phyloP scores from a whole-genome alignment of 495 filamentous ascomycete species.

The Tetracladium setigerum region DNA sequence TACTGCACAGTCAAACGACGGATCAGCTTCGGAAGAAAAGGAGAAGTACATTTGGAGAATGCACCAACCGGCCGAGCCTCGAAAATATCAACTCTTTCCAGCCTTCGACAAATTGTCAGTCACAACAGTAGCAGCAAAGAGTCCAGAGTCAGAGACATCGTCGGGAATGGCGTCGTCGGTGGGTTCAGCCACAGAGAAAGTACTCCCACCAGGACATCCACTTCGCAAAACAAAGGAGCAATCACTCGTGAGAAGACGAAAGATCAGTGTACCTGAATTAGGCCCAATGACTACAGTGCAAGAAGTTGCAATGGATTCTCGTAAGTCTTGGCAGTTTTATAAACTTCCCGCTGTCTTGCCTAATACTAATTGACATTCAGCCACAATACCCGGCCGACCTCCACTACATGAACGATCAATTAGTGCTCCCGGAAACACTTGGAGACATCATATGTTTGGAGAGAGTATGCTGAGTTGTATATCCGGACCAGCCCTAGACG shows the following conservation, averaged over 20 bases:
- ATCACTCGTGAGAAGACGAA: conserved; percentile 45
- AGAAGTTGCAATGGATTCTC: conserved; percentile 63
- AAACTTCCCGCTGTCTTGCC: not conserved
- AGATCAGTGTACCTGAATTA: conserved; percentile 55
- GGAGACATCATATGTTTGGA: conserved; percentile 36
- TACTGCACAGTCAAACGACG: conserved; percentile 24
- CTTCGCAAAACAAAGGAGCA: conserved; percentile 39
- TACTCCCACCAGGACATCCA: conserved; percentile 24
- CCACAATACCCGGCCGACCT: conserved; percentile 65
- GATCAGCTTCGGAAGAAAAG: conserved; percentile 30
- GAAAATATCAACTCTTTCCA: conserved; percentile 47
- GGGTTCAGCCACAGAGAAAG: conserved; percentile 27
- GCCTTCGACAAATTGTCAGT: conserved; percentile 27
- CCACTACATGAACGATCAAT: conserved; percentile 60
- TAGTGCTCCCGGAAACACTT: conserved; percentile 50
- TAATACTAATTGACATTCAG: conserved; percentile 27
- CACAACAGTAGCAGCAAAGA: conserved; percentile 29
- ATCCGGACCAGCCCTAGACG: conserved; percentile 24
- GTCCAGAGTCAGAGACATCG: conserved; percentile 42
- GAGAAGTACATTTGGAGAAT: conserved; percentile 41
- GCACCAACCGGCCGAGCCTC: conserved; percentile 35
- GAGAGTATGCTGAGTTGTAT: conserved; percentile 29
- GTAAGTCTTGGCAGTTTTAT: conserved; percentile 38
- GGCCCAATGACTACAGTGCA: conserved; percentile 62
- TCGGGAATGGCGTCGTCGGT: conserved; percentile 38